A percentile compares a stretch with the other conserved stretches of the same genome.
Conservation (phyloP, 1,139 yeast genomes). For the Suhomyces choctaworum region DNA sequence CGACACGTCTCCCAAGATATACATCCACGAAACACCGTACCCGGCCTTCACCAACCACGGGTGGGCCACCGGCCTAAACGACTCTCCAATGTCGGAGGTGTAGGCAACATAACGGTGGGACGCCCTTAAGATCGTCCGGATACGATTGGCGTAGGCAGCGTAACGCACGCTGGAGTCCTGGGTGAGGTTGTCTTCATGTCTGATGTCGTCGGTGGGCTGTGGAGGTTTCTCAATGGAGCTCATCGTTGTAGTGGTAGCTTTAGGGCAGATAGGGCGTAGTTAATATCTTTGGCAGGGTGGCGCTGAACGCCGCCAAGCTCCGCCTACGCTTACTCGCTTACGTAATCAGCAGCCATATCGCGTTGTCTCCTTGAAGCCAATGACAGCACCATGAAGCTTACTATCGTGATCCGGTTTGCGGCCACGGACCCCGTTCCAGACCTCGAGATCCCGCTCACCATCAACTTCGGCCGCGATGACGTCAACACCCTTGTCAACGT, state of each 20-base stretch:
- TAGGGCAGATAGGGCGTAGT: not conserved
- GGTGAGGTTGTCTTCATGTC: constrained; percentile 22
- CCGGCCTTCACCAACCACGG: constrained; percentile 64
- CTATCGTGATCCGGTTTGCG: constrained; percentile 35
- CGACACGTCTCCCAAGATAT: constrained; percentile 75
- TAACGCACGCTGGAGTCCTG: constrained; percentile 64
- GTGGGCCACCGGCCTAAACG: constrained; percentile 84
- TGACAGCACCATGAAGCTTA: constrained; percentile 18
- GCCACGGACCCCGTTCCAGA: constrained; percentile 27
- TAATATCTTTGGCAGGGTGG: not conserved
- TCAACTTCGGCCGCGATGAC: constrained; percentile 35
- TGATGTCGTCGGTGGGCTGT: constrained; percentile 13
- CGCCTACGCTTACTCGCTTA: not conserved
- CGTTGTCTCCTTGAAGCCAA: not conserved
- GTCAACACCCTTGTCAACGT: constrained; percentile 33
- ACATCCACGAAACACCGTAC: constrained; percentile 77
- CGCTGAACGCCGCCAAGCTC: not conserved
- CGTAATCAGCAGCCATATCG: not conserved
- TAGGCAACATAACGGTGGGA: constrained; percentile 87
- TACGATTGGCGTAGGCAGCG: constrained; percentile 78
- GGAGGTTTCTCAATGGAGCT: constrained; percentile 5
- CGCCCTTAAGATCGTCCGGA: constrained; percentile 68
- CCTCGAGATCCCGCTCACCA: constrained; percentile 31
- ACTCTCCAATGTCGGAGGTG: constrained; percentile 85
- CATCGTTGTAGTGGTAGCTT: not conserved